Evolutionary conservation across 805 yeast genomes (phyloP).

Genomic region (Metschnikowia similis): DNA sequence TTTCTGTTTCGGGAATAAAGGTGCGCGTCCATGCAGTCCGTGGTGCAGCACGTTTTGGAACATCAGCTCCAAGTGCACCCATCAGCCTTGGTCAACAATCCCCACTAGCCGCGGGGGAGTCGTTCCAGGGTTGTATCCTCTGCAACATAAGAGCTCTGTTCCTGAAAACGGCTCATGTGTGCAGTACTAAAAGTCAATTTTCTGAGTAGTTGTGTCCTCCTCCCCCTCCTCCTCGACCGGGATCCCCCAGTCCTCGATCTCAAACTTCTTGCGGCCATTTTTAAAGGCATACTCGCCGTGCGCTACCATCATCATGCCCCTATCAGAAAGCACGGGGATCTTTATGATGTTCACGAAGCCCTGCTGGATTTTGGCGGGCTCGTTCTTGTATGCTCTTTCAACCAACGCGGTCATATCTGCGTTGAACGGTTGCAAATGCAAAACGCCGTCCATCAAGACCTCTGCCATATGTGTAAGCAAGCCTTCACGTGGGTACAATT

Average conservation of each 20-base stretch:
- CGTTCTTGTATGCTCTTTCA: constrained; percentile 65
- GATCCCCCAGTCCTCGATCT: constrained; percentile 93
- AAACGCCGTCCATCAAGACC: constrained; percentile 57
- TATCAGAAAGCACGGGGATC: constrained; percentile 65
- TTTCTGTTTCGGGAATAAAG: constrained; percentile 25
- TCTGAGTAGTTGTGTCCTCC: constrained; percentile 27
- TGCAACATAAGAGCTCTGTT: no score
- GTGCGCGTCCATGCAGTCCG: constrained; percentile 4
- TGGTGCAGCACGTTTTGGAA: no score
- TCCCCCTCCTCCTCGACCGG: constrained; percentile 82
- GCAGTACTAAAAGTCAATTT: constrained; percentile 29
- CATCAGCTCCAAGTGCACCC: no score
- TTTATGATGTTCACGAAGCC: constrained; percentile 78
- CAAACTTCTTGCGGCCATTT: constrained; percentile 78
- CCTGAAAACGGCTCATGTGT: neutral
- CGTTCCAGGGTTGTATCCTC: no score
- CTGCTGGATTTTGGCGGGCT: constrained; percentile 75
- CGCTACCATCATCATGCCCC: constrained; percentile 75
- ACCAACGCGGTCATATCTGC: constrained; percentile 64
- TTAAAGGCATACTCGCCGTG: constrained; percentile 80
- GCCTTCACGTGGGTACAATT: constrained; percentile 55
- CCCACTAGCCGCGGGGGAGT: no score
- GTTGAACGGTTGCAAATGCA: constrained; percentile 78
- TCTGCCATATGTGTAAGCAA: constrained; percentile 50
- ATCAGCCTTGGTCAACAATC: no score